Conservation (phyloP, 352 stramenopile species). For the Phytophthora litchii region DNA sequence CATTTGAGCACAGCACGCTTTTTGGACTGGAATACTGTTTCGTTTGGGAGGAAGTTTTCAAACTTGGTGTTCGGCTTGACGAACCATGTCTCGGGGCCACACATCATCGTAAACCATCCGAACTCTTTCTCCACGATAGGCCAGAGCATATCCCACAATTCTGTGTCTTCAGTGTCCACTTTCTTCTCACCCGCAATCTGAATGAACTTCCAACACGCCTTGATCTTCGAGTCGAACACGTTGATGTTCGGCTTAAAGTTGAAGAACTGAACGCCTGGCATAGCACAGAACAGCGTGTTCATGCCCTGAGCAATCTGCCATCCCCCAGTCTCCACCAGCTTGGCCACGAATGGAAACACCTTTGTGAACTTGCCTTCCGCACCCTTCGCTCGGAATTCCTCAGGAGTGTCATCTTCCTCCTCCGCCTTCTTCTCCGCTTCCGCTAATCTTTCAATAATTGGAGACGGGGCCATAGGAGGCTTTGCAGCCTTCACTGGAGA, state of each 20-base stretch:
- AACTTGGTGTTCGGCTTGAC: slow-evolving; percentile 78
- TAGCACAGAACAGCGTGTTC: slow-evolving; percentile 73
- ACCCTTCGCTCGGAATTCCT: slow-evolving; percentile 34
- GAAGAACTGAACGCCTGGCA: slow-evolving; percentile 82
- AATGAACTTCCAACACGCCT: slow-evolving; percentile 85
- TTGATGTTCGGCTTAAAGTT: slow-evolving; percentile 87
- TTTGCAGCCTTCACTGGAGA: slow-evolving; percentile 12
- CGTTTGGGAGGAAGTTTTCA: slow-evolving; percentile 71
- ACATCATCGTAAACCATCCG: slow-evolving; percentile 78
- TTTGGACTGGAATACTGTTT: slow-evolving; percentile 85
- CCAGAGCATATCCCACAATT: slow-evolving; percentile 76
- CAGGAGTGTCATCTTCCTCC: slow-evolving; percentile 18
- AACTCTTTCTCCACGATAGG: slow-evolving; percentile 62
- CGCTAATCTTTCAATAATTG: slow-evolving; percentile 10
- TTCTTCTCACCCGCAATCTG: slow-evolving; percentile 37
- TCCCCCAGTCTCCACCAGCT: slow-evolving; percentile 50
- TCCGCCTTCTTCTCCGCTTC: slow-evolving; percentile 12
- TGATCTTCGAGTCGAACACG: slow-evolving; percentile 78
- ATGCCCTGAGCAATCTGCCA: slow-evolving; percentile 69
- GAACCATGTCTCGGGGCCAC: slow-evolving; percentile 72
- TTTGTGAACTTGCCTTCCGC: slow-evolving; percentile 49
- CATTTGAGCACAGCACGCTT: slow-evolving; percentile 75
- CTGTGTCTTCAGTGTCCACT: slow-evolving; percentile 30
- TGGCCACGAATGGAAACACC: slow-evolving; percentile 52
- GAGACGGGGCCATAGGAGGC: slow-evolving; percentile 6